These are phyloP conservation scores for Cladophialophora chaetospira DNA, from an alignment of 2,329 filamentous ascomycete genomes.

Conservation along the genomic window DNA sequence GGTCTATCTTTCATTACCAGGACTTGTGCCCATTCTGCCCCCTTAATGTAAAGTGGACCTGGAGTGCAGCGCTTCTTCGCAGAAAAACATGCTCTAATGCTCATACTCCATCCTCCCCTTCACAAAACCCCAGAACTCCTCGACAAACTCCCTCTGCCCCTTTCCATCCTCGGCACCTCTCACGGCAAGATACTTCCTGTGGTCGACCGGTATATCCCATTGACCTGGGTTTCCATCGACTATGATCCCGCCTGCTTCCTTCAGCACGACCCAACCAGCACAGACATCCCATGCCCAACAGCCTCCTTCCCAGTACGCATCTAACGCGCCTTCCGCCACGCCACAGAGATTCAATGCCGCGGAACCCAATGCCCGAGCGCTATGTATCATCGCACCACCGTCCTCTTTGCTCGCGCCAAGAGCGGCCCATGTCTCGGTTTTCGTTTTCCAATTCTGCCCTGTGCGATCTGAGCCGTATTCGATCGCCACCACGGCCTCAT, in stretches of 20 bases:
- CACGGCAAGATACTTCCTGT: conserved; percentile 55
- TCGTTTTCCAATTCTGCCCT: conserved; percentile 60
- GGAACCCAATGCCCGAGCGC: conserved; percentile 57
- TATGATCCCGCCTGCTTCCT: conserved; percentile 61
- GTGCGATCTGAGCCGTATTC: conserved; percentile 64
- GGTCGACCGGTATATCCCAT: conserved; percentile 59
- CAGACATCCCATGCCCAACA: conserved; percentile 70
- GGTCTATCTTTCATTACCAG: background rate
- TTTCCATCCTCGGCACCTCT: conserved; percentile 30
- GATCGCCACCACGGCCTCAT: conserved; percentile 56
- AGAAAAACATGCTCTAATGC: conserved; percentile 41
- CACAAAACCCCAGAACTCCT: conserved; percentile 47
- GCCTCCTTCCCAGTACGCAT: conserved; percentile 67
- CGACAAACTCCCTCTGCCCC: conserved; percentile 43
- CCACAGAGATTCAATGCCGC: conserved; percentile 64
- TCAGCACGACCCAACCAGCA: conserved; percentile 63
- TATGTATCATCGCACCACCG: conserved; percentile 65
- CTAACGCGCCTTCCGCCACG: conserved; percentile 59
- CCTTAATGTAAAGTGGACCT: too few species aligned
- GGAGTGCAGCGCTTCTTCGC: too few species aligned
- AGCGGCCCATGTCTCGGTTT: conserved; percentile 56
- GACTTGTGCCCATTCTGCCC: background rate
- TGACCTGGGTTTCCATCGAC: conserved; percentile 54
- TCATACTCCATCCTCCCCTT: conserved; percentile 43
- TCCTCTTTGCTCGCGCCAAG: conserved; percentile 52